Conservation (phyloP, 805 yeast species). For the Ogataea allantospora region DNA sequence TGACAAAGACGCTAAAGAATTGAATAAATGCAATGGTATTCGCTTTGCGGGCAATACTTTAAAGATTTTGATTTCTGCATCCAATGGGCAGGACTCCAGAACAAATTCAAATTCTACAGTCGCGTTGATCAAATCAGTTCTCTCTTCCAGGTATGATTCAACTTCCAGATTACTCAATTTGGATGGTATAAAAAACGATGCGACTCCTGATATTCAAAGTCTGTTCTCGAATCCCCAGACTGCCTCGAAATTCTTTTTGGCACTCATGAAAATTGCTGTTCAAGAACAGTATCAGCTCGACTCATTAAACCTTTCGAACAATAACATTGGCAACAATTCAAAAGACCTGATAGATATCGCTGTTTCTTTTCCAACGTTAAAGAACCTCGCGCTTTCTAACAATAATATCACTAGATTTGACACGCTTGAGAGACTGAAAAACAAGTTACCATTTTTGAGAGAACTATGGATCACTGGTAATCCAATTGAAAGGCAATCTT, state of each 20-base stretch:
- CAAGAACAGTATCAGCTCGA: slow-evolving; percentile 54
- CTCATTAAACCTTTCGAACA: slow-evolving; percentile 67
- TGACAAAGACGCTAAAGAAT: slow-evolving; percentile 54
- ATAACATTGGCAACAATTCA: slow-evolving; percentile 61
- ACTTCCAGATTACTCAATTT: slow-evolving; percentile 67
- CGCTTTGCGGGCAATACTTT: slow-evolving; percentile 75
- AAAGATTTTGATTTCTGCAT: slow-evolving; percentile 45
- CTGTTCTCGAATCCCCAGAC: slow-evolving; percentile 45
- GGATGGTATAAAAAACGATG: slow-evolving; percentile 61
- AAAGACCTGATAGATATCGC: slow-evolving; percentile 60
- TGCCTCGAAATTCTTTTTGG: slow-evolving; percentile 81
- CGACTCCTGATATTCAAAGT: slow-evolving; percentile 56
- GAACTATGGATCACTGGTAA: slow-evolving; percentile 80
- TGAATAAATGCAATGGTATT: slow-evolving; percentile 69
- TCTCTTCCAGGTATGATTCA: slow-evolving; percentile 66
- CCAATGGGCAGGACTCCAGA: slow-evolving; percentile 19
- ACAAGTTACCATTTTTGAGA: slow-evolving; percentile 68
- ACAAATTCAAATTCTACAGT: slow-evolving; percentile 43
- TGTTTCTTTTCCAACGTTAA: slow-evolving; percentile 67
- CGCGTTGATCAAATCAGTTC: slow-evolving; percentile 56
- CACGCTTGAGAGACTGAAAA: slow-evolving; percentile 70
- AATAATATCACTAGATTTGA: slow-evolving; percentile 62
- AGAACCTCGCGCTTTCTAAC: slow-evolving; percentile 76
- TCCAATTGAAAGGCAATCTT: slow-evolving; percentile 53
- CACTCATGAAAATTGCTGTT: slow-evolving; percentile 77